Evolutionary conservation across 2,329 filamentous ascomycete species (phyloP).

Genomic region (Fusarium sublunatum): DNA sequence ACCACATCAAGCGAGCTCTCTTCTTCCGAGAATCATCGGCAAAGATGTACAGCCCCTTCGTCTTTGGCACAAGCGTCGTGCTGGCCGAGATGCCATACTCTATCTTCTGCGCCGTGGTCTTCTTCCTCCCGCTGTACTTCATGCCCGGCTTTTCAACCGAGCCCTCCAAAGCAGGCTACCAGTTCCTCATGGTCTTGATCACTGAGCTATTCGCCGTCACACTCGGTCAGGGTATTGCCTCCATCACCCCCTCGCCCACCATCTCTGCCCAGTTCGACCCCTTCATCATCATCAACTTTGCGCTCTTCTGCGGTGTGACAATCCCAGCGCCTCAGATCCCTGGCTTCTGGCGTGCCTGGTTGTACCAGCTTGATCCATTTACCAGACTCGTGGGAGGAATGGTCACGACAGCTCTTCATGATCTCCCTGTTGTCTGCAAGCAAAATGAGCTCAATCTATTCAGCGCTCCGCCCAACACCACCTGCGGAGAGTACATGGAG

Average conservation of each 20-base stretch:
- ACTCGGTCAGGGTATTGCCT: slow-evolving; percentile 79
- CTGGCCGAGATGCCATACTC: slow-evolving; percentile 87
- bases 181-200: slow-evolving; percentile 86
- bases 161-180: slow-evolving; percentile 78
- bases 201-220: slow-evolving; percentile 88
- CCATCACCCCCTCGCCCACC: slow-evolving; percentile 81
- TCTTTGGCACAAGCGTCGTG: slow-evolving; percentile 82
- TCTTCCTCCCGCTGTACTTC: slow-evolving; percentile 88
- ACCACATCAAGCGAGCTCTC: slow-evolving; percentile 80
- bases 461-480: slow-evolving; percentile 64
- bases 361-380: slow-evolving; percentile 73
- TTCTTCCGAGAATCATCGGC: slow-evolving; percentile 88
- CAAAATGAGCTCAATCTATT: slow-evolving; percentile 70
- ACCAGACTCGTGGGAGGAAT: slow-evolving; percentile 74
- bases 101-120: slow-evolving; percentile 80
- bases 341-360: slow-evolving; percentile 79
- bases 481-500: slow-evolving; percentile 44
- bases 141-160: slow-evolving; percentile 78
- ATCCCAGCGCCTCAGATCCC: slow-evolving; percentile 81
- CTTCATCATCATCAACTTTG: slow-evolving; percentile 83
- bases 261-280: slow-evolving; percentile 85
- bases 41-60: slow-evolving; percentile 86
- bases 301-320: slow-evolving; percentile 88
- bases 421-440: slow-evolving; percentile 62
- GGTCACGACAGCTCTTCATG: slow-evolving; percentile 71